A percentile compares a stretch with the other conserved stretches of the same genome.
Conservation (phyloP, 768 basidiomycete genomes). For the Mycena leptocephala region DNA sequence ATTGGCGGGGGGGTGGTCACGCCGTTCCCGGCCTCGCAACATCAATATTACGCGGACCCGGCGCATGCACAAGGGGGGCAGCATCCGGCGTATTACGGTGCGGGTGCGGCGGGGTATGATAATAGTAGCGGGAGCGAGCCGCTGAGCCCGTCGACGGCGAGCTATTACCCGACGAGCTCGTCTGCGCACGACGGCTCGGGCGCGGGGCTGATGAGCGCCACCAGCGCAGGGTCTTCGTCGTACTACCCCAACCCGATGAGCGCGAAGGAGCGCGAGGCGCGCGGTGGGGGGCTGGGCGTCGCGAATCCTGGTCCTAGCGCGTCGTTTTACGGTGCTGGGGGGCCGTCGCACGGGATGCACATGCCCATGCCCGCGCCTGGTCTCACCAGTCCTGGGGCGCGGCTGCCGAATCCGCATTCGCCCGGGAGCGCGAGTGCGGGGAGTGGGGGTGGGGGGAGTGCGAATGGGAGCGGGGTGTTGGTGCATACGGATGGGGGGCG, state of each 20-base stretch:
- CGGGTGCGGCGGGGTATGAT: neutral
- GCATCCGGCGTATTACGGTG: neutral
- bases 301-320: constrained; percentile 18
- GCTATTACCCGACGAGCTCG: constrained; percentile 19
- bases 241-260: constrained; percentile 32
- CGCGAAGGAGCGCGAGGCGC: constrained; percentile 36
- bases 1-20: constrained; percentile 52
- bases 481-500: constrained; percentile 36
- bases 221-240: neutral
- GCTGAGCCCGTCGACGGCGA: constrained; percentile 22
- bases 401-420: constrained; percentile 35
- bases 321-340: too few relatives aligned
- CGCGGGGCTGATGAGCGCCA: neutral
- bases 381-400: neutral
- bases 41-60: constrained; percentile 17
- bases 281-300: constrained; percentile 21
- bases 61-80: constrained; percentile 3
- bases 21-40: constrained; percentile 43
- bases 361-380: constrained; percentile 14
- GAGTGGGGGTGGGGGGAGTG: neutral
- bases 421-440: neutral
- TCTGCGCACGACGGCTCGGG: neutral
- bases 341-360: constrained; percentile 3
- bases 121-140: constrained; percentile 3
- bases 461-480: constrained; percentile 22